A percentile compares a stretch with the other conserved stretches of the same genome.
phyloP scores from a whole-genome alignment of 2,329 filamentous ascomycete genomes.

The Phaeosphaeriaceae sp. region DNA sequence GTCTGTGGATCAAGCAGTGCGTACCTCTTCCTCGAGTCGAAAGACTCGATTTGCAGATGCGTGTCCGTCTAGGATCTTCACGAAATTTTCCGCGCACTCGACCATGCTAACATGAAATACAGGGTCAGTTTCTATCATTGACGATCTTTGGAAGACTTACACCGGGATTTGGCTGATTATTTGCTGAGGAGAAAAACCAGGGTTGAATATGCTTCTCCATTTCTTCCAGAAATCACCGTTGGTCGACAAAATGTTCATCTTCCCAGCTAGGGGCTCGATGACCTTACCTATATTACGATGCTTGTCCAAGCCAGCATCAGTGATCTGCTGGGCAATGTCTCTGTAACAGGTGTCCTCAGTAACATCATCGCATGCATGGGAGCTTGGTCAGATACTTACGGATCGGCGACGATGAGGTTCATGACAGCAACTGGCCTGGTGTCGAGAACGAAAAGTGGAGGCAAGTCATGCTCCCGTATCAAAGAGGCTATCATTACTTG shows the following conservation, averaged over 20 bases:
- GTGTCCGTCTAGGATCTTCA: conserved; percentile 42
- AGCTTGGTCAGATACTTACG: conserved; percentile 12
- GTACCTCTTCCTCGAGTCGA: conserved; percentile 45
- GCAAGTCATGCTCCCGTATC: conserved; percentile 42
- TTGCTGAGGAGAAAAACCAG: conserved; percentile 48
- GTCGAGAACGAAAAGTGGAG: conserved; percentile 51
- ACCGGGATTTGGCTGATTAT: conserved; percentile 48
- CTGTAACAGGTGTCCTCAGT: conserved; percentile 1
- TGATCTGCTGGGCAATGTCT: conserved; percentile 43
- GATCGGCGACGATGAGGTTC: conserved; percentile 42
- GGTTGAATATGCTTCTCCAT: conserved; percentile 54
- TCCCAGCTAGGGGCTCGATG: conserved; percentile 47
- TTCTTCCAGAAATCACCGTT: conserved; percentile 53
- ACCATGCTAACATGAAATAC: conserved; percentile 32
- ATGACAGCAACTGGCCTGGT: conserved; percentile 42
- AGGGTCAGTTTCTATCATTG: background rate
- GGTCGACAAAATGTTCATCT: conserved; percentile 45
- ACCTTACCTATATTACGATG: conserved; percentile 36
- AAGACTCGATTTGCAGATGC: conserved; percentile 48
- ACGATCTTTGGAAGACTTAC: background rate
- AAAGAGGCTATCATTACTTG: conserved; percentile 25
- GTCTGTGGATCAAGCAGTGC: too few species aligned
- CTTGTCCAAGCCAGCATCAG: conserved; percentile 42
- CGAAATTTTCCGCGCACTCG: conserved; percentile 42
- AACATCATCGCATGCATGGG: background rate